Base-by-base conservation (phyloP, 2,329 filamentous ascomycete genomes). In the Colletotrichum sp. region DNA sequence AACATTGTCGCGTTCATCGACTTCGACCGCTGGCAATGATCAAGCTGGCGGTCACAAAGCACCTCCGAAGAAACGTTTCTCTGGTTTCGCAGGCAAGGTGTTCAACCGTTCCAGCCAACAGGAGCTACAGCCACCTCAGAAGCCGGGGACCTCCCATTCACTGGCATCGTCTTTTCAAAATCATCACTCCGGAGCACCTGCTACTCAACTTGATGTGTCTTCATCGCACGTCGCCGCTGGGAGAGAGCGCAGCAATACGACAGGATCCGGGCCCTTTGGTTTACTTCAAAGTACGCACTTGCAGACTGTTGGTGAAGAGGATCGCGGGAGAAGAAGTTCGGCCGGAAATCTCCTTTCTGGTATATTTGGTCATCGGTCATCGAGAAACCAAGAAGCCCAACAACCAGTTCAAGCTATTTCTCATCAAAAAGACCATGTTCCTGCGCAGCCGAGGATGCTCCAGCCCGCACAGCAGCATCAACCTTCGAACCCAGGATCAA, bases 61-160 rank as follows among this genome's bases (percentile, higher is more conserved):
- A 2, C 63, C 65, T 21, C 81, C 81, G 1, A 90, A 88, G 81
- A 89, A 88, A 77, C 83, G 88, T 13, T 87, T 90, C 74, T 89
- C 89, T 1, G 85, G 82, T 21, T 71, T 85, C 30, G 81, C 81
- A 28, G 79, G 79, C 59, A 82, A 78, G 21, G 34, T 84, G 55
- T 81, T 85, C 65, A 79, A 79, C 13, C 80, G 82, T 7, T 78
- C 64, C 12, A 72, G 69, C 18, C 78, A 79, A 34, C 77, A 80
- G 5, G 79, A 80, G n/a, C 60, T 75, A 34, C 75, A 68, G 21
- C 28, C 60, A 4, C 59, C 79, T 4, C 71, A 60, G 9, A 78
- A 79, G 15, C 76, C 79, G 7, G 78, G 76, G 7, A 79, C 78
- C 12, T 76, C 78, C 16, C 79, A 80, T 34, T 80, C 81, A 18